Conservation (phyloP, 2,329 filamentous ascomycete genomes). For the Paecilomyces variotii region DNA sequence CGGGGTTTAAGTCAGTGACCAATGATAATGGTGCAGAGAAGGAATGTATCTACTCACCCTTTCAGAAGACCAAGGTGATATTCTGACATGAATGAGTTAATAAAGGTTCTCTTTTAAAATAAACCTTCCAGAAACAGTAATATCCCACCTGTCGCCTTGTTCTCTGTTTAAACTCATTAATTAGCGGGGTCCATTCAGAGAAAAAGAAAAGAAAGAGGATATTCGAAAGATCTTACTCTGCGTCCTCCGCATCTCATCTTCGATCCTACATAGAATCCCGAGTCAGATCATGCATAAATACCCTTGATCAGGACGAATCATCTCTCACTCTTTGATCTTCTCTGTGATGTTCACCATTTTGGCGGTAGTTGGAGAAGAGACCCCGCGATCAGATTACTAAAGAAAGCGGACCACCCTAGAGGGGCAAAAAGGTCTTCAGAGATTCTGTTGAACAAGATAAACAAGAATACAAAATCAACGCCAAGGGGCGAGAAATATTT, state of each 20-base stretch:
- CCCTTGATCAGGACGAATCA: not conserved
- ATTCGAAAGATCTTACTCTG: conserved; percentile 62
- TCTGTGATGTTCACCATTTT: conserved; percentile 99
- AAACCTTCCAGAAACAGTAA: not conserved
- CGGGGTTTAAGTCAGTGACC: conserved; percentile 12
- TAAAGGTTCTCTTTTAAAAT: conserved; percentile 5
- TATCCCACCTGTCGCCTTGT: conserved; percentile 89
- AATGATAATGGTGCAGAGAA: not conserved
- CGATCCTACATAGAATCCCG: conserved; percentile 60
- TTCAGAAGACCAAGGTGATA: conserved; percentile 97
- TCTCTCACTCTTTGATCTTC: conserved; percentile 95
- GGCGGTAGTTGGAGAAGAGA: conserved; percentile 14
- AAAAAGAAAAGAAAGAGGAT: conserved; percentile 3
- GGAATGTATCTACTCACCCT: conserved; percentile 55
- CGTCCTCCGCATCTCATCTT: conserved; percentile 98
- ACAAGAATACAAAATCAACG: not conserved
- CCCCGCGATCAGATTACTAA: not conserved
- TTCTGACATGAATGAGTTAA: conserved; percentile 52
- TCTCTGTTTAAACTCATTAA: conserved; percentile 56
- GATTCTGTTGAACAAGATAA: not conserved
- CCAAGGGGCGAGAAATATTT: not conserved
- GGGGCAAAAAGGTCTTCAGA: not conserved
- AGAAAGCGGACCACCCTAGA: not conserved
- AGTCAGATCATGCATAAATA: conserved; percentile 1
- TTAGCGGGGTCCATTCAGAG: conserved; percentile 16